Percentiles rank a stretch among this genome's conserved stretches.
These are phyloP conservation scores for Triangularia setosa DNA, from an alignment of 2,329 filamentous ascomycete species.

Conservation along the genomic window DNA sequence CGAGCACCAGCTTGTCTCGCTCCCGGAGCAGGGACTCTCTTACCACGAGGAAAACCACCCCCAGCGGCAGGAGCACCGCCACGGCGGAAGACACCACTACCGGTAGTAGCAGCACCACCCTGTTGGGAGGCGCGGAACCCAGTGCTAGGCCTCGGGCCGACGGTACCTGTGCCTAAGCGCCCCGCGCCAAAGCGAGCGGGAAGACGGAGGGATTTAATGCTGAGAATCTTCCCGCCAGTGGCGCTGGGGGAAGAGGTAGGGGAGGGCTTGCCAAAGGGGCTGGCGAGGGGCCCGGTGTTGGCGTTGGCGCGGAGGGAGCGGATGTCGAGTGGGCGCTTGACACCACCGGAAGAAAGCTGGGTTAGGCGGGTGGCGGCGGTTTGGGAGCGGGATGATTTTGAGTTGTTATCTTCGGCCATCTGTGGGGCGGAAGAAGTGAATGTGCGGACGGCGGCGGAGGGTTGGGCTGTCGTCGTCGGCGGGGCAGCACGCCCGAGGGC, in stretches of 20 bases:
- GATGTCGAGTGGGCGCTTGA: not conserved
- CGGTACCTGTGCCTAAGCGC: not conserved
- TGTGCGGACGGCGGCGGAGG: not conserved
- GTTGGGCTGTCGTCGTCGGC: constrained; percentile 2
- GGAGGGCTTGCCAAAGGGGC: not conserved
- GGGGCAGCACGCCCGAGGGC: constrained; percentile 21
- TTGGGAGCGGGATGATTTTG: not conserved
- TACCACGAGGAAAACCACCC: not conserved
- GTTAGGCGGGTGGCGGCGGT: not conserved
- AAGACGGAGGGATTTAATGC: constrained; percentile 27
- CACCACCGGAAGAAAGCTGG: not conserved
- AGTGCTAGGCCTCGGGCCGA: not conserved
- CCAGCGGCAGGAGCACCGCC: not conserved
- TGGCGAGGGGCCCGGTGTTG: not conserved
- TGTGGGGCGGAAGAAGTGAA: not conserved
- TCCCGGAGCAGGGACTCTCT: not conserved
- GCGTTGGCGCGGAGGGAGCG: constrained; percentile 12
- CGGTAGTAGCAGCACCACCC: no score
- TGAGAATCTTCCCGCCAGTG: constrained; percentile 26
- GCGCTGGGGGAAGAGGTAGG: not conserved
- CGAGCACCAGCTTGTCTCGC: not conserved
- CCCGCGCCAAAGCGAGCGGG: not conserved
- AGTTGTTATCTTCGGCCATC: not conserved
- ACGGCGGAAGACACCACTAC: not conserved
- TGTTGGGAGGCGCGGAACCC: not conserved